Evolutionary conservation across 1,284 basidiomycete species (phyloP).

Genomic region (Sporisorium sorghi): DNA sequence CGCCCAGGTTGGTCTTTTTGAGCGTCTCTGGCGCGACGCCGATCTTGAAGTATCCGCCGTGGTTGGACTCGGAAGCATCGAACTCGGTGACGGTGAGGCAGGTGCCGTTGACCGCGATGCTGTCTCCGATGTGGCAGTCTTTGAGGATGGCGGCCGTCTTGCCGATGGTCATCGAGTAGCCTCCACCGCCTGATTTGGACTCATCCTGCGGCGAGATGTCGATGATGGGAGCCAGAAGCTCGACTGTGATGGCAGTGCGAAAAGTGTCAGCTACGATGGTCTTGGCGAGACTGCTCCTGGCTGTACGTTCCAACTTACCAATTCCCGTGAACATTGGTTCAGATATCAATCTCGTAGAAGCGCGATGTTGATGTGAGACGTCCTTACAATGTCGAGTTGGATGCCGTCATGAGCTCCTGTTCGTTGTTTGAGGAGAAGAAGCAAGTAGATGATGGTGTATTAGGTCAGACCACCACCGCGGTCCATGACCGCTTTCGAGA

Average conservation of each 20-base stretch:
- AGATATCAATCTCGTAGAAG: not conserved
- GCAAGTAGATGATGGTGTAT: not conserved
- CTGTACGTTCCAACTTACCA: constrained; percentile 27
- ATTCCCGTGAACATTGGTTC: constrained; percentile 61
- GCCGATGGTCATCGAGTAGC: constrained; percentile 85
- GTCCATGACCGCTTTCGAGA: constrained; percentile 9
- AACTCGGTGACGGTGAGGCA: constrained; percentile 92
- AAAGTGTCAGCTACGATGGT: constrained; percentile 1
- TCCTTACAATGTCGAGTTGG: not conserved
- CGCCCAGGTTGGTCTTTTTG: constrained; percentile 83
- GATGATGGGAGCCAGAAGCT: constrained; percentile 81
- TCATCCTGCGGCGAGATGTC: constrained; percentile 72
- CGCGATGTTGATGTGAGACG: no score
- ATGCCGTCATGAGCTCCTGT: not conserved
- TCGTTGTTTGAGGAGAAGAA: not conserved
- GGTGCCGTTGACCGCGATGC: constrained; percentile 84
- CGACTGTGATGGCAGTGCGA: constrained; percentile 65
- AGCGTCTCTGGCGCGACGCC: constrained; percentile 98
- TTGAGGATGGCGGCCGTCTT: constrained; percentile 80
- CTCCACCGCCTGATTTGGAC: constrained; percentile 75
- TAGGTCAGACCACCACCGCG: constrained; percentile 37
- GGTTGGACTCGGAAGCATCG: constrained; percentile 68
- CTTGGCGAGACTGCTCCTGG: not conserved
- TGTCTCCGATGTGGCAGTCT: constrained; percentile 95
- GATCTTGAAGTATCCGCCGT: constrained; percentile 78